phyloP scores from a whole-genome alignment of 768 basidiomycete species.

The Mycena rebaudengoi region DNA sequence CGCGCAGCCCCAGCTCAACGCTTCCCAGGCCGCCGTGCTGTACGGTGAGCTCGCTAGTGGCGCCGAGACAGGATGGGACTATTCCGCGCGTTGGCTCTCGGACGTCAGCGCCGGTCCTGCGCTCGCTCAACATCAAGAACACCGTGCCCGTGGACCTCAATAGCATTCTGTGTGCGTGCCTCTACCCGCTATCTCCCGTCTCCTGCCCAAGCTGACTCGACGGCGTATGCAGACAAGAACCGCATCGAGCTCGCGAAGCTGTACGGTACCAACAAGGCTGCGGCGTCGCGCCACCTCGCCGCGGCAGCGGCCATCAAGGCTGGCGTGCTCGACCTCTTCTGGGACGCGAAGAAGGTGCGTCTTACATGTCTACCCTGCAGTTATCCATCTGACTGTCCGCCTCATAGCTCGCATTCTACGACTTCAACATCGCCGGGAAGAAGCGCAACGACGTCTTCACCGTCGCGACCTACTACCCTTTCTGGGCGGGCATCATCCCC shows the following conservation, averaged over 20 bases:
- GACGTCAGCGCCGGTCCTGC: constrained; percentile 58
- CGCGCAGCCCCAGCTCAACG: constrained; percentile 61
- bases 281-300: constrained; percentile 57
- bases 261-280: constrained; percentile 56
- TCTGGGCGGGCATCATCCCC: constrained; percentile 90
- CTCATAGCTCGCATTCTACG: constrained; percentile 80
- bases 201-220: neutral
- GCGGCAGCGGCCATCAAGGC: constrained; percentile 66
- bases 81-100: constrained; percentile 61
- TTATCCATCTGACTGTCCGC: neutral
- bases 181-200: constrained; percentile 9
- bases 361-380: neutral
- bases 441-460: constrained; percentile 72
- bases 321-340: constrained; percentile 86
- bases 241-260: constrained; percentile 68
- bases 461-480: constrained; percentile 83
- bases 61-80: constrained; percentile 79
- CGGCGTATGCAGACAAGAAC: constrained; percentile 60
- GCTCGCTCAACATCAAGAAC: constrained; percentile 74
- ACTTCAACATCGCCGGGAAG: constrained; percentile 82
- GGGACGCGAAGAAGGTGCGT: constrained; percentile 74
- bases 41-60: constrained; percentile 90
- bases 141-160: constrained; percentile 83
- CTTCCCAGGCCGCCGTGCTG: constrained; percentile 64
- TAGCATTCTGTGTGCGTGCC: constrained; percentile 78